Evolutionary conservation across 192 early-diverging fungal genomes (phyloP).

Genomic region (Fimicolochytrium jonesii): DNA sequence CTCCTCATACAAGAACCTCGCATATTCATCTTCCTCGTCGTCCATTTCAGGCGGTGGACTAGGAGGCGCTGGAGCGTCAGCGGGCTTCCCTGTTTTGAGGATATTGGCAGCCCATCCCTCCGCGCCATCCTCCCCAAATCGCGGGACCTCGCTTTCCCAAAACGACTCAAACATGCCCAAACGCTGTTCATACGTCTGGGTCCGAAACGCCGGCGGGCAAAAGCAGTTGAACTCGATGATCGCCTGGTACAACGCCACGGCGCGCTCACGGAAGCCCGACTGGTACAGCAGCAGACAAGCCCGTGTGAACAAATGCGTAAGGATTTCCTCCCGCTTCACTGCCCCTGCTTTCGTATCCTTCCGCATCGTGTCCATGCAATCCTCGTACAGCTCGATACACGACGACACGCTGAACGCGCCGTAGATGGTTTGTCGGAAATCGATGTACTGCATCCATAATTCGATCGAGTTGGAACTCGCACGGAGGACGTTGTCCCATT

Average conservation of each 20-base stretch:
- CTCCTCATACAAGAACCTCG: too few species aligned
- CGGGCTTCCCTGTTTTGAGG: neutral
- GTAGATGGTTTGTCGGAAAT: constrained; percentile 42
- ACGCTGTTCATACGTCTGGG: constrained; percentile 23
- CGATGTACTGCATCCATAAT: constrained; percentile 42
- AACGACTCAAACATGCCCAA: constrained; percentile 41
- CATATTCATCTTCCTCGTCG: too few species aligned
- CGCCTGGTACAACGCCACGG: constrained; percentile 41
- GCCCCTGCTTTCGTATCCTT: neutral
- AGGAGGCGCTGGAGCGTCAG: neutral
- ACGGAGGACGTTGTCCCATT: constrained; percentile 40
- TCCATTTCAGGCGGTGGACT: too few species aligned
- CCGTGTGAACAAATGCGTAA: constrained; percentile 33
- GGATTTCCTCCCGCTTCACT: constrained; percentile 9
- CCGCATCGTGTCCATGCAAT: constrained; percentile 25
- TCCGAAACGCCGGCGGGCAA: constrained; percentile 33
- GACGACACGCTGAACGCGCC: constrained; percentile 27
- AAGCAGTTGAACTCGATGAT: constrained; percentile 47
- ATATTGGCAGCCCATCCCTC: neutral
- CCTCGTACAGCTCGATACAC: constrained; percentile 33
- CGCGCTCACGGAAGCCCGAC: constrained; percentile 40
- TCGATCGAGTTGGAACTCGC: constrained; percentile 6
- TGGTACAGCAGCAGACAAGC: constrained; percentile 21
- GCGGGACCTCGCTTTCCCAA: constrained; percentile 44
- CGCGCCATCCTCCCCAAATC: constrained; percentile 28